These are phyloP conservation scores for Triticum timopheevii DNA, from an alignment of 176 grass and related monocot genomes.

Conservation along the genomic window DNA sequence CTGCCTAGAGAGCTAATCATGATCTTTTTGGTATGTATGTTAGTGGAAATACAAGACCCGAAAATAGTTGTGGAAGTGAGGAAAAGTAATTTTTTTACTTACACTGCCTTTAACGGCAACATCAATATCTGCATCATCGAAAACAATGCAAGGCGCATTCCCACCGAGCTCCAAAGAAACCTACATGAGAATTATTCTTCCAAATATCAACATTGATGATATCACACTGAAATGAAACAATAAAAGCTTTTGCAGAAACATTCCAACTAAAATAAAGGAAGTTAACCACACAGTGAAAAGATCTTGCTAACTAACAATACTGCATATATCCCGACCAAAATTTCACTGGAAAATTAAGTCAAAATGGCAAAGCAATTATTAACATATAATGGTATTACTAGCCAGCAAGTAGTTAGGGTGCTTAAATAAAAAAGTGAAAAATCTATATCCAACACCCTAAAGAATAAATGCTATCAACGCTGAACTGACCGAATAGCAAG, in stretches of 20 bases:
- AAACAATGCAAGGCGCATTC: slow-evolving; percentile 97
- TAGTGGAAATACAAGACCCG: not conserved
- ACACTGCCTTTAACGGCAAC: slow-evolving; percentile 92
- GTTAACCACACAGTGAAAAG: not conserved
- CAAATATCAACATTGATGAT: slow-evolving; percentile 15
- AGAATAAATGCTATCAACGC: not conserved
- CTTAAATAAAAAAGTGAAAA: slow-evolving; percentile 11
- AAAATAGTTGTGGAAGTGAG: not conserved
- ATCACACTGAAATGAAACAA: slow-evolving; percentile 8
- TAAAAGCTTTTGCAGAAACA: not conserved
- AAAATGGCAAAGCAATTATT: not conserved
- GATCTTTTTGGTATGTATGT: slow-evolving; percentile 8
- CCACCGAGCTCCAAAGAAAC: slow-evolving; percentile 98
- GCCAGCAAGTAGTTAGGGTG: not conserved
- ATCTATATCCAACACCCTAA: not conserved
- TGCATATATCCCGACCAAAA: not conserved
- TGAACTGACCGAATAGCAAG: not conserved
- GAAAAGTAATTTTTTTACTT: slow-evolving; percentile 39
- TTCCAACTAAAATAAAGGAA: not conserved
- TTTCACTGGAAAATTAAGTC: not conserved
- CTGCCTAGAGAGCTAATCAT: not conserved
- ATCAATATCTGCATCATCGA: slow-evolving; percentile 96
- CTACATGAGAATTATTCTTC: slow-evolving; percentile 48
- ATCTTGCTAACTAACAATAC: not conserved
- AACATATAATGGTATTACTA: slow-evolving; percentile 7